Evolutionary conservation across 2,329 filamentous ascomycete genomes (phyloP).

Genomic region (Aspergillus phoenicis): DNA sequence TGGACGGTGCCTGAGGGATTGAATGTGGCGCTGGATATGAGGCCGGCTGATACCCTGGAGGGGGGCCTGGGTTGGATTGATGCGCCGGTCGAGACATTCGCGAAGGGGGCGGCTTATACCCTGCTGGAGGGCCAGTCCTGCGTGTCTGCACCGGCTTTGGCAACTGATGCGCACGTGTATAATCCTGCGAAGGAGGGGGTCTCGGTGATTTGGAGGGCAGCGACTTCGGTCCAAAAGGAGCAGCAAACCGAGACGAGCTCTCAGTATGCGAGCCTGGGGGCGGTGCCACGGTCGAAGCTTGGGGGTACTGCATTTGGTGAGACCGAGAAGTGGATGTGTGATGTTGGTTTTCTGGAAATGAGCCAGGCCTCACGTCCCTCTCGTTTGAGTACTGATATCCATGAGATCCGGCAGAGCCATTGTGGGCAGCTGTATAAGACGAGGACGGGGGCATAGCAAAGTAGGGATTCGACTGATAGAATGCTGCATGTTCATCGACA

Average conservation of each 20-base stretch:
- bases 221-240: neutral
- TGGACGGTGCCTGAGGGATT: neutral
- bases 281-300: neutral
- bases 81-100: neutral
- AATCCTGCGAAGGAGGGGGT: neutral
- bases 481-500: neutral
- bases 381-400: neutral
- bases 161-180: neutral
- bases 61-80: neutral
- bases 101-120: neutral
- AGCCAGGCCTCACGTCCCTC: neutral
- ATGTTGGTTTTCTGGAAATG: neutral
- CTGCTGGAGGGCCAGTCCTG: neutral
- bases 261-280: neutral
- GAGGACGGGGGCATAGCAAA: neutral
- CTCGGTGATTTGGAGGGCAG: neutral
- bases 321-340: neutral
- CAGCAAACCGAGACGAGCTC: neutral
- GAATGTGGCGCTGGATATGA: neutral
- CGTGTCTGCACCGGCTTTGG: neutral
- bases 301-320: neutral
- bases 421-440: neutral
- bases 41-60: neutral
- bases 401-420: neutral
- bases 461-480: constrained; percentile 7